Conservation (phyloP, 140 eudicot genomes). For the Stevia rebaudiana region DNA sequence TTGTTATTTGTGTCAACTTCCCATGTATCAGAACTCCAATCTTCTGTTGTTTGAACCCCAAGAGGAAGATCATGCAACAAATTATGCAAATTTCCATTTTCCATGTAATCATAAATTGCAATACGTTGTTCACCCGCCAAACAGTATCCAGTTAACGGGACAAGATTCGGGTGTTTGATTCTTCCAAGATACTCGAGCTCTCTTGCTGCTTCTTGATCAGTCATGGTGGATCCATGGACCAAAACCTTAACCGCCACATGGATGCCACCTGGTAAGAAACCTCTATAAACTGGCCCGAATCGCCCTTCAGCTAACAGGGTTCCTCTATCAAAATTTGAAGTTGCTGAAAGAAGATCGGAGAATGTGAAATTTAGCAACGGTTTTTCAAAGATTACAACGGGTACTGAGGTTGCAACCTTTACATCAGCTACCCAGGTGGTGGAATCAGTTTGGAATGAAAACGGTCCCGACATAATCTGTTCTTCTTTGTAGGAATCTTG, state of each 20-base stretch:
- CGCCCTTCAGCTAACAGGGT: constrained; percentile 67
- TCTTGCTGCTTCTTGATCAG: constrained; percentile 62
- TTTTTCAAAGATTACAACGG: constrained; percentile 66
- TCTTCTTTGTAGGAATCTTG: constrained; percentile 72
- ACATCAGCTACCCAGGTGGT: constrained; percentile 76
- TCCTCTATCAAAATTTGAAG: constrained; percentile 57
- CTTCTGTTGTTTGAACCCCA: constrained; percentile 64
- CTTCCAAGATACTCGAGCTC: constrained; percentile 66
- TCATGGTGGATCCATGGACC: constrained; percentile 68
- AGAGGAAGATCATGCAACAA: constrained; percentile 74
- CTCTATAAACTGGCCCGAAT: constrained; percentile 80
- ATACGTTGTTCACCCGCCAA: constrained; percentile 76
- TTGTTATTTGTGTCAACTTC: constrained; percentile 42
- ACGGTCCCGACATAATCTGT: constrained; percentile 73
- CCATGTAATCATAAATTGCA: constrained; percentile 84
- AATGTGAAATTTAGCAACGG: constrained; percentile 62
- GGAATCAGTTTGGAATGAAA: constrained; percentile 78
- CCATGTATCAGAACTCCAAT: constrained; percentile 85
- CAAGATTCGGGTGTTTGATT: constrained; percentile 64
- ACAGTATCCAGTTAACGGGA: constrained; percentile 77
- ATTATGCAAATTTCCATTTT: constrained; percentile 78
- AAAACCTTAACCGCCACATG: constrained; percentile 80
- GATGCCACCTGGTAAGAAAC: constrained; percentile 71
- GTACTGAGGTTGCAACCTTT: constrained; percentile 52
- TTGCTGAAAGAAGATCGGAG: constrained; percentile 58